These are phyloP conservation scores for Fomitopsis pulvina DNA, from an alignment of 768 basidiomycete species.

Conservation along the genomic window DNA sequence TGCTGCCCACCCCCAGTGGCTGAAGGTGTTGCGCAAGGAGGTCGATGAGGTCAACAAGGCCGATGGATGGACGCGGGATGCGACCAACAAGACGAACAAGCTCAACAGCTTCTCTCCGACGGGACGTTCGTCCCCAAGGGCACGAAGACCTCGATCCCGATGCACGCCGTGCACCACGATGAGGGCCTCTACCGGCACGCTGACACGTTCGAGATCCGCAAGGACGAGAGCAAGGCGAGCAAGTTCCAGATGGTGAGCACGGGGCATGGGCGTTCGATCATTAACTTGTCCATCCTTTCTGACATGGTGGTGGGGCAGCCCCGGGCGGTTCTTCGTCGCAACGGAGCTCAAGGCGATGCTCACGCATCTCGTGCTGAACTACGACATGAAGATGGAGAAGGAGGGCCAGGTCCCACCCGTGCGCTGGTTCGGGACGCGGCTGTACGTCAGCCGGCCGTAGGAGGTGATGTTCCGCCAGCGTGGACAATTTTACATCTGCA, in stretches of 20 bases:
- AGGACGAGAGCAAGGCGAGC: conserved; percentile 1
- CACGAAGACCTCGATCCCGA: conserved; percentile 11
- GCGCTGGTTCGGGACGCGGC: too few species aligned
- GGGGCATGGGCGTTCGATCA: conserved; percentile 13
- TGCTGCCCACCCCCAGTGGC: conserved; percentile 16
- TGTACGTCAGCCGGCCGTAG: too few species aligned
- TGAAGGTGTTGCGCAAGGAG: not conserved
- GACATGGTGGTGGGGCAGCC: not conserved
- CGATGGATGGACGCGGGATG: too few species aligned
- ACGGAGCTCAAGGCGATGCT: conserved; percentile 13
- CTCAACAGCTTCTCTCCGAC: conserved; percentile 38
- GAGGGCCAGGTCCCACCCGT: too few species aligned
- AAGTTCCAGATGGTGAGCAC: conserved; percentile 20
- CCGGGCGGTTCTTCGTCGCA: conserved; percentile 13
- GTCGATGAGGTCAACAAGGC: conserved; percentile 27
- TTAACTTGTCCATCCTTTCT: not conserved
- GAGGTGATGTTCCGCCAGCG: too few species aligned
- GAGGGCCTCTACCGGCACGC: conserved; percentile 18
- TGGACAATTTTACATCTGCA: too few species aligned
- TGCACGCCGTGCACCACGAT: conserved; percentile 16
- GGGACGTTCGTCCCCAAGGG: conserved; percentile 19
- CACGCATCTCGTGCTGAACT: conserved; percentile 9
- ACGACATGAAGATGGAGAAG: conserved; percentile 13
- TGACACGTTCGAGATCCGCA: conserved; percentile 14
- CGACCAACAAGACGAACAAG: conserved; percentile 33